Base-by-base conservation (phyloP, 2,329 filamentous ascomycete species). In the Endothia cerciana region DNA sequence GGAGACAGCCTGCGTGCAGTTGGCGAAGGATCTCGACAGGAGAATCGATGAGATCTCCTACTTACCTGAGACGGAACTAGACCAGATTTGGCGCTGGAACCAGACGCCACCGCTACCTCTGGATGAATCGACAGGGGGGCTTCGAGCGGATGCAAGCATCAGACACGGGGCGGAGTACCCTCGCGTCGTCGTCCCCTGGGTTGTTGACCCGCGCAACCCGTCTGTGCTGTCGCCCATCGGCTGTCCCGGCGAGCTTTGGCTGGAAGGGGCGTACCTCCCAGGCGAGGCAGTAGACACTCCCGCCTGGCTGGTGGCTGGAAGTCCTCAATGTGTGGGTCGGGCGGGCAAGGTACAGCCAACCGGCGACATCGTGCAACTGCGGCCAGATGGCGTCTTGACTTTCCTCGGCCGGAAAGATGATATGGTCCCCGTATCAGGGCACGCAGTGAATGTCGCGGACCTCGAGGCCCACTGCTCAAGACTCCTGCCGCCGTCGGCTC, bases 11-110 rank as follows among this genome's bases (percentile, higher is more conserved):
- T 72, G 69, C 60, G 57, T 58, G 36, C 49, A 69, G 53, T 62
- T 73, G 45, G 67, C 49, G 2, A 74, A 71, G 11, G 71, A 71
- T 36, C 67, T 75, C 4, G 71, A 73, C 0, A 70, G 68, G 55
- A 69, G 22, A 47, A 43, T 74, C 8, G 71, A 71, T 4, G 73
- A 80, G 19, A 77, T 82, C 25, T 77, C 75, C 5, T 78, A 74
- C 60, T 62, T 82, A 7, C 74, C 77, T 0, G 71, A 74, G 36
- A 65, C 64, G 0, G 80, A 82, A 65, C 55, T 80, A 65, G 71
- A 77, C 36, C 71, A 77, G 60, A 81, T 83, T 28, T 82, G 80
- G 81, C 59, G 71, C 25, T 79, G 76, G 75, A 82, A 82, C 62
- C 66, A 73, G 40, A 71, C 61, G 2, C 71, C 78, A 1, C 79